phyloP scores from a whole-genome alignment of 192 early-diverging fungal species.

The Spizellomyces punctatus region DNA sequence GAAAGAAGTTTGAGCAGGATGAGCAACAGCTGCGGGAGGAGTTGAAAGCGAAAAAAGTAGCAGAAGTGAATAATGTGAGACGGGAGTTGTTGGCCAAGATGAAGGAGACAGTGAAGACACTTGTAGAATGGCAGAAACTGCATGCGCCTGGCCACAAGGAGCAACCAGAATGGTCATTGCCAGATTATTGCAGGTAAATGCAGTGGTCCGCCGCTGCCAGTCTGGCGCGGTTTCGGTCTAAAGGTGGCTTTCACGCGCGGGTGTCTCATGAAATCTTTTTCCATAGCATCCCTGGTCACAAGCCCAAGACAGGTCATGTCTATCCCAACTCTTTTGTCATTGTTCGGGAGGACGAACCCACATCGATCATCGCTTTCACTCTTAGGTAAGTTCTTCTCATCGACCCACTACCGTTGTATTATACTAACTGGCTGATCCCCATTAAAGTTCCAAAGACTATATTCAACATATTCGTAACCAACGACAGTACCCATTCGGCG shows the following conservation, averaged over 20 bases:
- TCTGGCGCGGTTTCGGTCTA: too few relatives aligned
- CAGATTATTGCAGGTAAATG: constrained; percentile 56
- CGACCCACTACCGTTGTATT: not conserved
- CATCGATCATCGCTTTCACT: constrained; percentile 54
- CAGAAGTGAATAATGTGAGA: constrained; percentile 57
- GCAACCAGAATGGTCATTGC: constrained; percentile 50
- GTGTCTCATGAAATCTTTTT: constrained; percentile 4
- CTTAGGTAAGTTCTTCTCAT: constrained; percentile 12
- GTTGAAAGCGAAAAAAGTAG: constrained; percentile 30
- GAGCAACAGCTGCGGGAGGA: constrained; percentile 50
- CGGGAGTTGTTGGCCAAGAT: constrained; percentile 20
- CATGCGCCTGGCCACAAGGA: constrained; percentile 25
- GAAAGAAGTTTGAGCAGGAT: constrained; percentile 42
- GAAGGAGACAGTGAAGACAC: constrained; percentile 35
- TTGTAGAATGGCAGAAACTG: constrained; percentile 55
- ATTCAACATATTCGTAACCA: constrained; percentile 8
- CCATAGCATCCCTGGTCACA: constrained; percentile 9
- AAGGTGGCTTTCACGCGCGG: not conserved
- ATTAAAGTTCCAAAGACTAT: constrained; percentile 48
- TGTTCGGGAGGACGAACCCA: constrained; percentile 52
- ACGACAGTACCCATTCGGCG: not conserved
- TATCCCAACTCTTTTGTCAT: constrained; percentile 43
- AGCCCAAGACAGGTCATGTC: constrained; percentile 12
- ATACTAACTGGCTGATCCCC: not conserved
- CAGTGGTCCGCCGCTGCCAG: not conserved